Evolutionary conservation across 305 asterid genomes (phyloP), one percentile per base, ranked within the genome.

Genomic region (Solanum hybrid): DNA sequence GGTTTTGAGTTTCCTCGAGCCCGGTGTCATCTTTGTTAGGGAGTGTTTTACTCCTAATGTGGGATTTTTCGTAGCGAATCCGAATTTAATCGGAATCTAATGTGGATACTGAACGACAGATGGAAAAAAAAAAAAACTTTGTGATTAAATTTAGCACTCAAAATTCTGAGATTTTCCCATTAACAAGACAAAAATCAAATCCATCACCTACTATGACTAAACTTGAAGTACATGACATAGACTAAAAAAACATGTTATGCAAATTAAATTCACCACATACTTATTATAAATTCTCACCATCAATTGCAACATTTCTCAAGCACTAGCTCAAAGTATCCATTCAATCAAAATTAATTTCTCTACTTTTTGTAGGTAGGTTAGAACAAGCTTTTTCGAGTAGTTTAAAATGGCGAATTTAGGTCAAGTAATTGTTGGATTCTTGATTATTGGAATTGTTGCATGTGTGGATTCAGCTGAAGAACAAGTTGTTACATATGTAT

Each of bases 401-500:
- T 11, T 27, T 3, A 78, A 29, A 60, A 93, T 93, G 93, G 64
- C 40, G 38, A 90, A 90, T 88, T 22, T 88, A 89, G 87, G 40
- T 31, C 89, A 40, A 45, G 15, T 75, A 6, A 26, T 78, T 51
- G 31, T 88, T 17, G 51, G 72, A 60, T 89, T 90, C 34, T 27
- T 90, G 71, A 15, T 88, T 17, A 13, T 73, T 22, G 73, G 29
- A 12, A 85, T 91, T 5, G 9, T 87, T 27, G 69, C 72, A 36
- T 89, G 87, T 79, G 51, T 88, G 78, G 72, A 9, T 1, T 35
- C 37, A 10, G 72, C 79, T 9, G 82, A 14, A 60, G 88, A 95
- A 40, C 84, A 95, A 27, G 31, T 90, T 7, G 97, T 94, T 75
- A 96, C 98, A 1, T 96, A 91, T 91, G 86, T 95, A 19, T 96